A percentile compares a stretch with the other conserved stretches of the same genome.
phyloP scores from a whole-genome alignment of 371 early-diverging fungal species.

The Rhizopus sp. region DNA sequence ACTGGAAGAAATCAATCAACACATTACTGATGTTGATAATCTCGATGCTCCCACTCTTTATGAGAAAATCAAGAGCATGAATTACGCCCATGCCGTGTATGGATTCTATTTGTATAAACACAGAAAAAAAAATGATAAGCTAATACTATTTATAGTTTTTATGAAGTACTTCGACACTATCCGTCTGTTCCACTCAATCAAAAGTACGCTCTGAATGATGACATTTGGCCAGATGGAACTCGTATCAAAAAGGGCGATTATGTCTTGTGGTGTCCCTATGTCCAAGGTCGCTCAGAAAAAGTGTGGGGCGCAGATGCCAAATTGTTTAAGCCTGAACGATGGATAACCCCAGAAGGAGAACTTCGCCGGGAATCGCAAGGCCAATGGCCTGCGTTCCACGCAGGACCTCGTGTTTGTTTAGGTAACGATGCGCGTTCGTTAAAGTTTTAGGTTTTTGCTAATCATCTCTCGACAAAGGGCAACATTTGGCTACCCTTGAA shows the following conservation, averaged over 20 bases:
- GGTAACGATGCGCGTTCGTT: slow-evolving; percentile 44
- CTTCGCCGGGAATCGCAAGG: slow-evolving; percentile 26
- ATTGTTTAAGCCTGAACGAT: slow-evolving; percentile 66
- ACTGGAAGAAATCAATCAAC: slow-evolving; percentile 42
- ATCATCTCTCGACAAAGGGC: slow-evolving; percentile 40
- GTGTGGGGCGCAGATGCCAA: slow-evolving; percentile 68
- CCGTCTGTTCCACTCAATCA: slow-evolving; percentile 63
- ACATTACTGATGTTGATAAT: slow-evolving; percentile 32
- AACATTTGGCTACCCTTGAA: slow-evolving; percentile 53
- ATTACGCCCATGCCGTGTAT: slow-evolving; percentile 42
- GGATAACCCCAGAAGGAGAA: slow-evolving; percentile 43
- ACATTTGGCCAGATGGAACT: slow-evolving; percentile 65
- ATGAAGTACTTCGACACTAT: slow-evolving; percentile 60
- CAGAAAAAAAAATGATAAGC: slow-evolving; percentile 10
- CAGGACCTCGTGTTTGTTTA: slow-evolving; percentile 71
- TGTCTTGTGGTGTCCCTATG: slow-evolving; percentile 52
- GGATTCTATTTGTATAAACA: slow-evolving; percentile 3
- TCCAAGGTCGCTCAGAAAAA: slow-evolving; percentile 54
- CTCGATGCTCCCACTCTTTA: slow-evolving; percentile 41
- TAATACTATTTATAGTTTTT: slow-evolving; percentile 31
- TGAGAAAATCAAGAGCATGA: slow-evolving; percentile 41
- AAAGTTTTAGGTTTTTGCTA: slow-evolving; percentile 34
- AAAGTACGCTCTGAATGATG: slow-evolving; percentile 62
- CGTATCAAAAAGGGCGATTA: slow-evolving; percentile 48
- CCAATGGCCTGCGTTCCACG: slow-evolving; percentile 58